Evolutionary conservation across 495 filamentous ascomycete genomes (phyloP).

Genomic region (Haplographium delicatum): DNA sequence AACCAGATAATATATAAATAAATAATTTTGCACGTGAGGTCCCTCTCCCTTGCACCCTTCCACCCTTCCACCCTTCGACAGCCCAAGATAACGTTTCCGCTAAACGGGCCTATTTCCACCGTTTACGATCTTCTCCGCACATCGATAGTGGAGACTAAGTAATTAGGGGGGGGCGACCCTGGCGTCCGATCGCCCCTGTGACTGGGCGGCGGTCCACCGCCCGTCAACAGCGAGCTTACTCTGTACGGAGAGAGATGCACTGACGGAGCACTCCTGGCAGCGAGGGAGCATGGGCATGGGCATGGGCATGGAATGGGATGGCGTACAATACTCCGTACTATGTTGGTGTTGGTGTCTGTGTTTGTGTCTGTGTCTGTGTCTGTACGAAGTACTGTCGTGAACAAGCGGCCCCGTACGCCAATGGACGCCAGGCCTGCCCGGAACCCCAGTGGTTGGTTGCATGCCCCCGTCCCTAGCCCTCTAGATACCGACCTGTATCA

Average conservation of each 20-base stretch:
- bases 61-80: too few relatives aligned
- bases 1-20: too few relatives aligned
- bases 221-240: too few relatives aligned
- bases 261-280: background rate
- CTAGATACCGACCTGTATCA: background rate
- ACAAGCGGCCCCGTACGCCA: too few relatives aligned
- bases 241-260: background rate
- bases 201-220: too few relatives aligned
- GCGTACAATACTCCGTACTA: too few relatives aligned
- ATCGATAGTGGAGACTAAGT: background rate
- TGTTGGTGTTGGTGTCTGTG: too few relatives aligned
- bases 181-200: background rate
- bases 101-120: background rate
- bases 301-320: too few relatives aligned
- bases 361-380: too few relatives aligned
- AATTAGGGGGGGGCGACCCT: background rate
- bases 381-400: too few relatives aligned
- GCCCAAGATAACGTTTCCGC: background rate
- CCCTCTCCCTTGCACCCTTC: background rate
- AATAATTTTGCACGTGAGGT: background rate
- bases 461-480: background rate
- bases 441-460: slow-evolving; percentile 11
- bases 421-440: background rate
- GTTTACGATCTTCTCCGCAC: slow-evolving; percentile 11
- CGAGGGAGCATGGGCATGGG: background rate